Base-by-base conservation (phyloP, 2,329 filamentous ascomycete species). In the Calonectria naviculata region DNA sequence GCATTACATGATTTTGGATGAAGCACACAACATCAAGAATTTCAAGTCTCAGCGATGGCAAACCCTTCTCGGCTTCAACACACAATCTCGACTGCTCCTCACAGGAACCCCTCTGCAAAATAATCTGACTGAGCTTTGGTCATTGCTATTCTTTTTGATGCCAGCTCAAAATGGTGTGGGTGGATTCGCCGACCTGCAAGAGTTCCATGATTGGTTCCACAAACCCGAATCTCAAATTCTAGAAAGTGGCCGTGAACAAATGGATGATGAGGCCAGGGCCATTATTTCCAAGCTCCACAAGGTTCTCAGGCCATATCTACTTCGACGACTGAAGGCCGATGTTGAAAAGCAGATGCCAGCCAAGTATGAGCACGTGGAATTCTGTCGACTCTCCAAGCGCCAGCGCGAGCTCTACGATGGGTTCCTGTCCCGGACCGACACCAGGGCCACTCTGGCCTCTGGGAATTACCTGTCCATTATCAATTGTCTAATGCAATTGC, bases 21-120 rank as follows among this genome's bases (percentile, higher is more conserved):
- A 99, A 85, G 97, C 97, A 0, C 97, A 99, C 86, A 98, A 99
- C 84, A 99, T 99, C 88, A 98, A 99, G 81, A 99, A 99, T 83
- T 99, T 98, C 87, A 95, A 97, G 79, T 98, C 96, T 2, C 95
- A 98, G 82, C 89, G 96, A 74, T 99, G 97, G 95, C 97, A 98
- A 82, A 96, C 95, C 0, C 89, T 99, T 74, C 90, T 99, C 26
- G 97, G 94, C 0, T 97, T 99, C 85, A 96, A 97, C 78, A 98
- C 97, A 0, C 92, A 93, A 73, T 93, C 95, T 31, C 91, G 97
- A 38, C 89, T 99, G 13, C 85, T 99, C 0, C 88, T 99, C 13
- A 99, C 97, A 0, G 97, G 97, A 68, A 99, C 97, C 1, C 97
- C 97, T 2, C 87, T 99, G 28, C 97, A 99, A 82, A 99, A 99